Percentiles rank a stretch among this genome's conserved stretches.
These are phyloP conservation scores for Scheffersomyces ergatensis DNA, from an alignment of 805 yeast species.

Conservation along the genomic window DNA sequence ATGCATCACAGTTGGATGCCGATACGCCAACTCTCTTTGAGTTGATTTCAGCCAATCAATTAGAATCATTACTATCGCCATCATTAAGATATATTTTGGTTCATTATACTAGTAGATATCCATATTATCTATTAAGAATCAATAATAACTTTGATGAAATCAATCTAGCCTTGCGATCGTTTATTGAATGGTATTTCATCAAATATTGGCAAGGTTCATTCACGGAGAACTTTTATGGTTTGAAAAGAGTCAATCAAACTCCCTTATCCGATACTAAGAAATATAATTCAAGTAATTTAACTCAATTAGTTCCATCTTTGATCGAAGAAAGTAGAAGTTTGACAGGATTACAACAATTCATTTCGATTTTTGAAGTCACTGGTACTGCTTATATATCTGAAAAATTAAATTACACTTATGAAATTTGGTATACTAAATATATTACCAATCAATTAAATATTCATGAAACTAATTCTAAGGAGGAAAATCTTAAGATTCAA, in stretches of 20 bases:
- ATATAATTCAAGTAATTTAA: slow-evolving; percentile 29
- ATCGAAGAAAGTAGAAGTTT: slow-evolving; percentile 55
- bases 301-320: slow-evolving; percentile 36
- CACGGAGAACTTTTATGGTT: slow-evolving; percentile 89
- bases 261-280: slow-evolving; percentile 23
- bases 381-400: slow-evolving; percentile 68
- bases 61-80: slow-evolving; percentile 75
- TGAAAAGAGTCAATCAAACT: slow-evolving; percentile 57
- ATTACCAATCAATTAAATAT: slow-evolving; percentile 44
- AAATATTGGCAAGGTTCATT: slow-evolving; percentile 78
- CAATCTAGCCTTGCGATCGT: slow-evolving; percentile 55
- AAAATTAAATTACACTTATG: slow-evolving; percentile 64
- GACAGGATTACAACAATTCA: slow-evolving; percentile 48
- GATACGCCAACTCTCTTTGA: slow-evolving; percentile 87
- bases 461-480: slow-evolving; percentile 14
- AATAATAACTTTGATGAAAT: slow-evolving; percentile 78
- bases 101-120: slow-evolving; percentile 77
- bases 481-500: slow-evolving; percentile 26
- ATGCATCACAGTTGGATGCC: slow-evolving; percentile 71
- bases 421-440: slow-evolving; percentile 57
- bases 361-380: slow-evolving; percentile 58
- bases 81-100: slow-evolving; percentile 77
- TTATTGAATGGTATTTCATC: slow-evolving; percentile 70
- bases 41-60: slow-evolving; percentile 75
- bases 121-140: slow-evolving; percentile 59